These are phyloP conservation scores for Galeopsis tetrahit DNA, from an alignment of 257 asterid genomes.

Conservation along the genomic window DNA sequence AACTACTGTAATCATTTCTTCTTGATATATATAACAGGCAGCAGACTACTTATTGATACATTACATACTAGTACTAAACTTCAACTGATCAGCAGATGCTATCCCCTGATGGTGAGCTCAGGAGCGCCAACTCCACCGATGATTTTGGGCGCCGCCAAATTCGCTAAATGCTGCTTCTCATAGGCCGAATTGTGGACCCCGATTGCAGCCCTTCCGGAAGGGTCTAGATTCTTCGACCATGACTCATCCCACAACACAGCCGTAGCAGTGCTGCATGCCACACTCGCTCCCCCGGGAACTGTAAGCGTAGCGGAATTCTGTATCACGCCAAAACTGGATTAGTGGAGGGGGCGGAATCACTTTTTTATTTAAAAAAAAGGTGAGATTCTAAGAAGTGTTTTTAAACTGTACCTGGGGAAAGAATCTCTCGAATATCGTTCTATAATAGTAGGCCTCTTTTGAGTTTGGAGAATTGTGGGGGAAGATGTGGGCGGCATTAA, in stretches of 20 bases:
- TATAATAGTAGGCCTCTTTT: conserved; percentile 88
- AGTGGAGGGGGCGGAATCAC: not conserved
- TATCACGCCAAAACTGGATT: conserved; percentile 25
- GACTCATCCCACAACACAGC: conserved; percentile 92
- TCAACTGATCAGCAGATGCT: conserved; percentile 20
- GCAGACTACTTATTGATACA: conserved; percentile 26
- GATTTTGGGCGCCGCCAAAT: conserved; percentile 41
- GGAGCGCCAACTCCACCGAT: conserved; percentile 47
- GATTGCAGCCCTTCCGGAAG: conserved; percentile 90
- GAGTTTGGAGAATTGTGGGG: conserved; percentile 89
- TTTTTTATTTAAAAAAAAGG: too few species aligned
- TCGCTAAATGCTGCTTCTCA: conserved; percentile 45
- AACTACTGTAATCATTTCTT: not conserved
- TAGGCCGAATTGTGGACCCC: conserved; percentile 92
- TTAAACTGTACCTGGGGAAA: conserved; percentile 76
- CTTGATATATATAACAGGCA: too few species aligned
- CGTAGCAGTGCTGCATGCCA: conserved; percentile 89
- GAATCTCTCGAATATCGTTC: conserved; percentile 92
- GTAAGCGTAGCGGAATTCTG: conserved; percentile 81
- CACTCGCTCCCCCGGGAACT: conserved; percentile 93
- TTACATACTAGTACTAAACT: conserved; percentile 4
- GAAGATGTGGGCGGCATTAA: conserved; percentile 73
- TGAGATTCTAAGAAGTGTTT: too few species aligned
- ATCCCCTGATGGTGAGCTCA: conserved; percentile 69
- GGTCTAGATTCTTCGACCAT: conserved; percentile 88